Evolutionary conservation across 768 basidiomycete species (phyloP), one percentile per base, ranked within the genome.

Genomic region (Amanita muscaria): DNA sequence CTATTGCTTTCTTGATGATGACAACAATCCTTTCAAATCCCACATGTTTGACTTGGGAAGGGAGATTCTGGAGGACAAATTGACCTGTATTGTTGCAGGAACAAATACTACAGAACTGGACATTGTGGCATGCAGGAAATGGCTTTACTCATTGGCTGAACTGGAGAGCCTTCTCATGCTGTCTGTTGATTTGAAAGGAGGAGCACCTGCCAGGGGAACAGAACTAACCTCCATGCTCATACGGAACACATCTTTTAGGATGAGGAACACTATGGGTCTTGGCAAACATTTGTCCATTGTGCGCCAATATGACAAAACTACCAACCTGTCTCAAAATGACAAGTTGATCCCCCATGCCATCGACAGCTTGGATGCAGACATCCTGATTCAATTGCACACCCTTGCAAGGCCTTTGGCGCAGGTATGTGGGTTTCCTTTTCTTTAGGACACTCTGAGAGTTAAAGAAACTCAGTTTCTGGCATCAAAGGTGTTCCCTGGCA

Each of bases 311-410:
- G 44, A 49, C 29, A 56, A 62, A 40, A 49, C 46, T 0, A 50
- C 41, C 7, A n/a, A 49, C 2, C 27, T 52, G n/a, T 42, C 49
- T 10, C 40, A 47, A 12, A 6, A 37, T 2, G 52, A 60, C 37
- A 57, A 53, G 25, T 49, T 60, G 5, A 58, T 64, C 11, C 64
- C 61, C 1, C 58, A 59, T 33, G 47, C 55, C 0, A 31, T 63
- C 0, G 54, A 59, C 47, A 54, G 41, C 0, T 44, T 63, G 6
- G 53, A 47, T 0, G 42, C 53, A 1, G 53, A 62, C 38, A 16
- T 64, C 0, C 24, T 64, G 0, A 49, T 65, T 4, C 61, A 62
- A 37, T 42, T 56, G 5, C 56, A 59, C 2, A 53, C 56, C 0
- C 33, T 62, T 10, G 52, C 51, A 1, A 29, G 53, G 1, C 55